Base-by-base conservation (phyloP, 2,329 filamentous ascomycete species). In the Alternaria atra region DNA sequence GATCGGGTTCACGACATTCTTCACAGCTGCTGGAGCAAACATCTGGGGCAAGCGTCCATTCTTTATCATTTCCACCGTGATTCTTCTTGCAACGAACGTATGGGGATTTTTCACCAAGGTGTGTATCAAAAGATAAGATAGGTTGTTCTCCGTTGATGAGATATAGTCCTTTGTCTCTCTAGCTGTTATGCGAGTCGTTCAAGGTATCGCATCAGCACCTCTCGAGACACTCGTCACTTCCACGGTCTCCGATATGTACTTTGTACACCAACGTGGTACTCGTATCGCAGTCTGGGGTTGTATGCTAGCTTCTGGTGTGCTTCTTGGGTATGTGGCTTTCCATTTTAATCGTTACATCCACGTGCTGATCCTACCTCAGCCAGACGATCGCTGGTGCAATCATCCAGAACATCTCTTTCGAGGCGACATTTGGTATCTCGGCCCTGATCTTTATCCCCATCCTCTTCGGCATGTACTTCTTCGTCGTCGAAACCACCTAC, bases 161-260 rank as follows among this genome's bases (percentile, higher is more conserved):
- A 10, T 5, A 3, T 46, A 78, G 71, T 77, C 74, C 5, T 81
- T 81, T 55, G 44, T 68, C 6, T 80, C 78, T 5, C 66, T 81
- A 27, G 77, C 77, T 5, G 71, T 73, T 23, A 77, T 94, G 32
- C 86, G 94, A 25, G 86, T 96, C 51, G 85, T 97, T 50, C 94
- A 97, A 77, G 94, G 94, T 25, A 87, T 97, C 40, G 93, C 91
- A 0, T 86, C 93, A 23, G 93, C 93, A 5, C 94, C 94, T 0
- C 97, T 95, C 64, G 94, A 98, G 80, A 91, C 92, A 0, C 83
- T 97, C 23, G 90, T 97, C 61, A 97, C 96, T 74, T 92, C 92
- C 1, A 90, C 90, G 29, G 92, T 98, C 2, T 94, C 93, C 34
- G 94, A 98, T 76, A 78, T 98, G 55, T 97, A 94, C 80, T 97